Evolutionary conservation across 805 yeast species (phyloP), one percentile per base, ranked within the genome.

Genomic region (Hanseniaspora valbyensis): DNA sequence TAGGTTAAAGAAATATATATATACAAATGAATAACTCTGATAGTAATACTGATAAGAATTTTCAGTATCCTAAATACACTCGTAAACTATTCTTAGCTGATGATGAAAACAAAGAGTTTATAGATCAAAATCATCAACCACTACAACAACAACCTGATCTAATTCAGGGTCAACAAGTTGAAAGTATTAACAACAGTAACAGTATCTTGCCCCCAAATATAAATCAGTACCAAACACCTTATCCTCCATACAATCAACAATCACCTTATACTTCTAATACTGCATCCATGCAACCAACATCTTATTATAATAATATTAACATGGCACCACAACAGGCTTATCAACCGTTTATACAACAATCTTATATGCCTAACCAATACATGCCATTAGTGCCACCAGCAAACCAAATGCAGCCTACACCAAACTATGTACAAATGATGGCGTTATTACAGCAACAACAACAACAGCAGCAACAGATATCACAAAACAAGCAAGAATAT

Each of bases 61-160:
- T 48, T 26, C 44, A 48, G 28, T 48, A 48, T 18, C 51, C 51
- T 4, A 48, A 48, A 24, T 48, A 48, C 16, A 48, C 51, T 25
- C 51, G 51, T 48, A 48, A 48, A 24, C 18, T 48, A 19, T 48
- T 48, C 33, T 42, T 48, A 32, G 44, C 28, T 19, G 44, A 48
- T 33, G 51, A 48, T 18, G 51, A 48, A 18, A 33, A 42, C n/a
- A 39, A n/a, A n/a, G n/a, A n/a, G n/a, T n/a, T n/a, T n/a, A n/a
- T n/a, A n/a, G n/a, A n/a, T n/a, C n/a, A n/a, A n/a, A n/a, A n/a
- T n/a, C n/a, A n/a, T n/a, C n/a, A n/a, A n/a, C n/a, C n/a, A n/a
- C n/a, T n/a, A n/a, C n/a, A n/a, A n/a, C n/a, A n/a, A n/a, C n/a
- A n/a, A n/a, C n/a, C n/a, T n/a, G n/a, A n/a, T n/a, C n/a, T n/a